These are phyloP conservation scores for Trypanosoma mega DNA, from an alignment of 208 protist species.

Conservation along the genomic window DNA sequence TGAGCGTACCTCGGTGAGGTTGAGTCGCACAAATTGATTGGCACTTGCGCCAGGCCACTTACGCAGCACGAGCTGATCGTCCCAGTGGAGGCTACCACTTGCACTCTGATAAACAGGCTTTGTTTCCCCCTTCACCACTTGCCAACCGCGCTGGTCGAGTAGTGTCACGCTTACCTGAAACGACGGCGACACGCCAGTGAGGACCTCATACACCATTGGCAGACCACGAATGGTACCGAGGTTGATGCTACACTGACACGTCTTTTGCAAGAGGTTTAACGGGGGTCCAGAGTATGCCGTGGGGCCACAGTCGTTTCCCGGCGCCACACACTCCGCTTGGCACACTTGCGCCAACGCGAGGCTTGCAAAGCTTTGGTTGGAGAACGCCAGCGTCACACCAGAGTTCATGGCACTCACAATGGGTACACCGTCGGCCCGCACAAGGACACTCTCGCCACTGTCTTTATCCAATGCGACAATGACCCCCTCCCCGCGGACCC, in stretches of 20 bases:
- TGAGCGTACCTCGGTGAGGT: constrained; percentile 81
- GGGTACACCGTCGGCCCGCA: constrained; percentile 70
- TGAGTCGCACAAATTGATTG: constrained; percentile 86
- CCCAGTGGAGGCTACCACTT: constrained; percentile 82
- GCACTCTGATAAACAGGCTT: constrained; percentile 83
- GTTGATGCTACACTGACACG: constrained; percentile 76
- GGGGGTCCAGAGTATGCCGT: constrained; percentile 43
- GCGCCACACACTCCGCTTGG: background rate
- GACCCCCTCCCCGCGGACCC: constrained; percentile 54
- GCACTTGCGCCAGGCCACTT: constrained; percentile 82
- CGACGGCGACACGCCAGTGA: constrained; percentile 69
- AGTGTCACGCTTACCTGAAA: constrained; percentile 86
- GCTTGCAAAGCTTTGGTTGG: constrained; percentile 2
- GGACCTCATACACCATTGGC: constrained; percentile 79
- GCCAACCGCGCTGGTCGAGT: constrained; percentile 84
- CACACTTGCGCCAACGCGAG: background rate
- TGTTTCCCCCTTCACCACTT: constrained; percentile 78
- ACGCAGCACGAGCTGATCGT: constrained; percentile 74
- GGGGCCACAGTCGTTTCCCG: background rate
- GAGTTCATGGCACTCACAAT: constrained; percentile 34
- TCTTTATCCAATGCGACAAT: constrained; percentile 82
- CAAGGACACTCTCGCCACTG: constrained; percentile 70
- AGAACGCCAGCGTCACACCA: background rate
- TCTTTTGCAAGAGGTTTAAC: constrained; percentile 80
- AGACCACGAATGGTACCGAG: constrained; percentile 84